phyloP scores from a whole-genome alignment of 148 eudicot species.

The Chenopodium quinoa region DNA sequence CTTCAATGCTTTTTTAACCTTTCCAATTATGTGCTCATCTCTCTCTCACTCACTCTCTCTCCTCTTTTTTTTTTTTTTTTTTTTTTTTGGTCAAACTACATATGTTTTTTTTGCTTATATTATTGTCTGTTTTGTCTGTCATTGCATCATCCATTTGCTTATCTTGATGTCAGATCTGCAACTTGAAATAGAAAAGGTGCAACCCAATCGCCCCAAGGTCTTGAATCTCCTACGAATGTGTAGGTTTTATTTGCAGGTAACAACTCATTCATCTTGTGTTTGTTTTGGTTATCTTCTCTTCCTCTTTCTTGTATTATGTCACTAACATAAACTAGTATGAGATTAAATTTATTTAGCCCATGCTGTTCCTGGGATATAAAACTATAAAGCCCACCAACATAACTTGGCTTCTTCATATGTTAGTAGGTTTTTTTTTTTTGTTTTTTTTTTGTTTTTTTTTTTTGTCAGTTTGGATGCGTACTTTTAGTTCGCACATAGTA shows the following conservation, averaged over 20 bases:
- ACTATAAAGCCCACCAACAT: too few relatives aligned
- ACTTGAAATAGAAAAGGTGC: slow-evolving; percentile 29
- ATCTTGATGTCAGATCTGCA: slow-evolving; percentile 29
- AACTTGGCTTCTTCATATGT: not conserved
- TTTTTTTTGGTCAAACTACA: not conserved
- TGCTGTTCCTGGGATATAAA: not conserved
- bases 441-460: too few relatives aligned
- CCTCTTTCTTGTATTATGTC: not conserved
- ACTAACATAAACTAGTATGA: too few relatives aligned
- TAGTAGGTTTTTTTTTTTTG: not conserved
- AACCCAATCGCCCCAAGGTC: slow-evolving; percentile 25
- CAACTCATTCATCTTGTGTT: not conserved
- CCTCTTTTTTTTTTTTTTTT: too few relatives aligned
- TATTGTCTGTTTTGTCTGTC: not conserved
- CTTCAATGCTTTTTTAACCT: too few relatives aligned
- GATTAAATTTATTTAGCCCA: too few relatives aligned
- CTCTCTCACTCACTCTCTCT: too few relatives aligned
- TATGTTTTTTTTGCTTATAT: not conserved
- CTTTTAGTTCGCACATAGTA: not conserved
- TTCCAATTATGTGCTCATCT: too few relatives aligned
- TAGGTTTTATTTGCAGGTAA: slow-evolving; percentile 46
- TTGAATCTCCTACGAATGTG: slow-evolving; percentile 49
- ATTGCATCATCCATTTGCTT: not conserved
- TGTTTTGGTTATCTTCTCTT: slow-evolving; percentile 1
- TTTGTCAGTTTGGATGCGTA: not conserved